Evolutionary conservation across 805 yeast species (phyloP), one percentile per base, ranked within the genome.

Genomic region (Wickerhamomyces silvicola): DNA sequence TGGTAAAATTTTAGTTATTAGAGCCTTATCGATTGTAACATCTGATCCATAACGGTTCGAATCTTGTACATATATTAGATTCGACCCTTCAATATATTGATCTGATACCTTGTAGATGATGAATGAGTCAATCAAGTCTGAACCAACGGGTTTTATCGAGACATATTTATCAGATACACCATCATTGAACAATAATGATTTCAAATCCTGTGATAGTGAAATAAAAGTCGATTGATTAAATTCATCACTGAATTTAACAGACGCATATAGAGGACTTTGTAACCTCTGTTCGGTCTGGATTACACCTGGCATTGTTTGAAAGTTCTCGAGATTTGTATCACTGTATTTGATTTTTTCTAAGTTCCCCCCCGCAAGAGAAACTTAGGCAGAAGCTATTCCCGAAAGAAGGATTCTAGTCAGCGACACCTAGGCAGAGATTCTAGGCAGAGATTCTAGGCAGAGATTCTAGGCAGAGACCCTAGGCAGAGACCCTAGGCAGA

Each of bases 21-120:
- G 18, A 6, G 42, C 52, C 10, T 27, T 32, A 14, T 46, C 48
- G 13, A 43, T 31, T 2, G 56, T 49, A 10, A 43, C 38, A 12
- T 40, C 43, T 6, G 32, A 25, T 9, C 2, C 20, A 11, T 35
- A 32, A 10, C 35, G 36, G 15, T 17, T 10, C 2, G 31, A 5
- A 19, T 41, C 45, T 17, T 21, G 24, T 7, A 41, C 17, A 7
- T 26, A 11, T 5, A 39, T 16, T 18, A 12, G 28, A 10, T 36
- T 18, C 3, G 33, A 16, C 5, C 48, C 52, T 2, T 37, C 33
- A 3, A 43, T 19, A 4, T 18, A 9, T 2, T 17, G 10, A 11
- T 35, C 25, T 5, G 18, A 26, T 10, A 48, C 41, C 23, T 21
- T 24, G 27, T 36, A 33, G 10, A 42, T 24, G 19, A 32, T 27